phyloP scores from a whole-genome alignment of 768 basidiomycete species.

The Gautieria morchelliformis region DNA sequence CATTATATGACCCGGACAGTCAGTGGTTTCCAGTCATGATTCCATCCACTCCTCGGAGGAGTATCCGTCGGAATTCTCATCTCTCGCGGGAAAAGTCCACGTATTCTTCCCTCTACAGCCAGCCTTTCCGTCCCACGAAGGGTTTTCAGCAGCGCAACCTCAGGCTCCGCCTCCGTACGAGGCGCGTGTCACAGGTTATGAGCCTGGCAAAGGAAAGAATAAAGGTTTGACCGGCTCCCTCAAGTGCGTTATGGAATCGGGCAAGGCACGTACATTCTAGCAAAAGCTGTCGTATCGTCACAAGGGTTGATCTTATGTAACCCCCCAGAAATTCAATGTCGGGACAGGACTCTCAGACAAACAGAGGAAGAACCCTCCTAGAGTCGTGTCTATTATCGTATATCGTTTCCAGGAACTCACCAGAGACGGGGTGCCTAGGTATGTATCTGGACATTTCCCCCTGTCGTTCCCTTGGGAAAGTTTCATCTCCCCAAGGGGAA shows the following conservation, averaged over 20 bases:
- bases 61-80: constrained; percentile 80
- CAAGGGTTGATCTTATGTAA: background rate
- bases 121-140: constrained; percentile 58
- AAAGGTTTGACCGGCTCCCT: constrained; percentile 46
- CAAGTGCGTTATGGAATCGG: constrained; percentile 55
- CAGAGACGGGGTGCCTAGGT: constrained; percentile 48
- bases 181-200: constrained; percentile 51
- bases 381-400: constrained; percentile 42
- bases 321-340: constrained; percentile 41
- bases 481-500: background rate
- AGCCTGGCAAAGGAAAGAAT: constrained; percentile 52
- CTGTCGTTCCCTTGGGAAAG: background rate
- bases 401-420: constrained; percentile 57
- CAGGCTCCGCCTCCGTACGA: constrained; percentile 46
- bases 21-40: constrained; percentile 74
- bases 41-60: constrained; percentile 73
- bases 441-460: background rate
- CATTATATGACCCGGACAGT: constrained; percentile 20
- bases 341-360: constrained; percentile 47
- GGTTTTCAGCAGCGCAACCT: constrained; percentile 46
- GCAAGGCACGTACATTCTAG: constrained; percentile 31
- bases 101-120: constrained; percentile 50
- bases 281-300: background rate
- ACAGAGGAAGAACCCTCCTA: constrained; percentile 44
- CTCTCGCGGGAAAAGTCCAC: constrained; percentile 83